phyloP scores from a whole-genome alignment of 495 filamentous ascomycete genomes.

The Xylaria intraflava region DNA sequence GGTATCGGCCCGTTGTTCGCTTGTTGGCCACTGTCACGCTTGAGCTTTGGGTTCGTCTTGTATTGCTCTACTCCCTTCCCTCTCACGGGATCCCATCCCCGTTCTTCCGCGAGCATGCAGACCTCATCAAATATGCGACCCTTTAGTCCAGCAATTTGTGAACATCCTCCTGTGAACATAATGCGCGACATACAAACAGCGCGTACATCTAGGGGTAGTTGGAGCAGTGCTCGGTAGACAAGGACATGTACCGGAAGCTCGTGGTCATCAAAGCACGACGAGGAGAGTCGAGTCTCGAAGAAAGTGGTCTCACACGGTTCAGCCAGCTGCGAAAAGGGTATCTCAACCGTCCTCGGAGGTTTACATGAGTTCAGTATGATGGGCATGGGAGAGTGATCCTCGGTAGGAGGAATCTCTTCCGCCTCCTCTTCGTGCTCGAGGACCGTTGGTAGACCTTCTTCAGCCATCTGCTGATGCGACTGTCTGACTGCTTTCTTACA shows the following conservation, averaged over 20 bases:
- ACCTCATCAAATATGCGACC: slow-evolving; percentile 74
- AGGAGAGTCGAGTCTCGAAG: slow-evolving; percentile 48
- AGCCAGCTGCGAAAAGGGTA: slow-evolving; percentile 63
- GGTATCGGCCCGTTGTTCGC: slow-evolving; percentile 18
- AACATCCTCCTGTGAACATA: slow-evolving; percentile 76
- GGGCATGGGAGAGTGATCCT: slow-evolving; percentile 26
- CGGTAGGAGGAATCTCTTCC: slow-evolving; percentile 20
- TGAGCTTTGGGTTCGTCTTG: slow-evolving; percentile 44
- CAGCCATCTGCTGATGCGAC: slow-evolving; percentile 17
- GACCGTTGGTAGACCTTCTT: slow-evolving; percentile 38
- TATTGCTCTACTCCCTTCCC: slow-evolving; percentile 56
- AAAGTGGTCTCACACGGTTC: slow-evolving; percentile 70
- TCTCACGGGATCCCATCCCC: slow-evolving; percentile 71
- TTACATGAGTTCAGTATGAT: slow-evolving; percentile 45
- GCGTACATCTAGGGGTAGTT: slow-evolving; percentile 73
- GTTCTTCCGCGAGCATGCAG: slow-evolving; percentile 48
- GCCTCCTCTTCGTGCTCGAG: slow-evolving; percentile 46
- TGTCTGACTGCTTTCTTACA: slow-evolving; percentile 45
- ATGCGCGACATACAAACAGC: slow-evolving; percentile 85
- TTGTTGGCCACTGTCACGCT: slow-evolving; percentile 30
- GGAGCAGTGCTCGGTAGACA: slow-evolving; percentile 66
- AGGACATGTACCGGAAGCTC: slow-evolving; percentile 69
- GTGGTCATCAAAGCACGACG: slow-evolving; percentile 66
- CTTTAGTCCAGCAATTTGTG: slow-evolving; percentile 74
- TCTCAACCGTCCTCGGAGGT: slow-evolving; percentile 44